phyloP scores from a whole-genome alignment of 2,329 filamentous ascomycete genomes.

The Fusarium solani-melongenae region DNA sequence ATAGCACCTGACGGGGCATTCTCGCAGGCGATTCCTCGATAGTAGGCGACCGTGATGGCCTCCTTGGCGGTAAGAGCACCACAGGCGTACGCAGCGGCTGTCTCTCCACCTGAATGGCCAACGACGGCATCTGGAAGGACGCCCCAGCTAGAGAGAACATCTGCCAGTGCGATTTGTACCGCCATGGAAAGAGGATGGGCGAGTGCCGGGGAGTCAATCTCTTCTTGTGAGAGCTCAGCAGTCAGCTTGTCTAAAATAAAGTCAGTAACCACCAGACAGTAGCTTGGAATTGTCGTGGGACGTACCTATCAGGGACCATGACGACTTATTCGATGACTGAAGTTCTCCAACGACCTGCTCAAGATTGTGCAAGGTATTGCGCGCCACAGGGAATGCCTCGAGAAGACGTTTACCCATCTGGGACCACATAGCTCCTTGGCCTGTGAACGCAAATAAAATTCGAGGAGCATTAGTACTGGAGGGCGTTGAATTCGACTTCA shows the following conservation, averaged over 20 bases:
- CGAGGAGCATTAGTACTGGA: not conserved
- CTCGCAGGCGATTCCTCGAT: conserved; percentile 35
- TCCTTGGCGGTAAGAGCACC: conserved; percentile 37
- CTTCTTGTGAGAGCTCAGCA: conserved; percentile 25
- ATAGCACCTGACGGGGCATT: conserved; percentile 34
- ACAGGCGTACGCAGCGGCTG: conserved; percentile 37
- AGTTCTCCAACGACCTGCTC: conserved; percentile 26
- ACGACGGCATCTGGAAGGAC: conserved; percentile 33
- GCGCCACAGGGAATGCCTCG: conserved; percentile 35
- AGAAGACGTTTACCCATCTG: conserved; percentile 38
- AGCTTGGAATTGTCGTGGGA: not conserved
- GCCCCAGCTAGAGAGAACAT: conserved; percentile 35
- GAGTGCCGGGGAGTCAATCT: conserved; percentile 26
- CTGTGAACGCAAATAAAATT: conserved; percentile 32
- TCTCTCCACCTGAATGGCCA: conserved; percentile 38
- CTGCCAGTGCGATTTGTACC: conserved; percentile 31
- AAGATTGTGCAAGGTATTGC: conserved; percentile 26
- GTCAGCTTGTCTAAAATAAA: conserved; percentile 27
- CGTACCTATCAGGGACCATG: conserved; percentile 30
- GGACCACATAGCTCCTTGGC: conserved; percentile 37
- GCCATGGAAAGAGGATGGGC: conserved; percentile 36
- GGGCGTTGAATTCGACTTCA: conserved; percentile 26
- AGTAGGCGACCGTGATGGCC: conserved; percentile 34
- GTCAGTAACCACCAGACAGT: not conserved
- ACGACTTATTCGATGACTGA: conserved; percentile 7